phyloP scores from a whole-genome alignment of 768 basidiomycete species.

The Favolaschia claudopus region DNA sequence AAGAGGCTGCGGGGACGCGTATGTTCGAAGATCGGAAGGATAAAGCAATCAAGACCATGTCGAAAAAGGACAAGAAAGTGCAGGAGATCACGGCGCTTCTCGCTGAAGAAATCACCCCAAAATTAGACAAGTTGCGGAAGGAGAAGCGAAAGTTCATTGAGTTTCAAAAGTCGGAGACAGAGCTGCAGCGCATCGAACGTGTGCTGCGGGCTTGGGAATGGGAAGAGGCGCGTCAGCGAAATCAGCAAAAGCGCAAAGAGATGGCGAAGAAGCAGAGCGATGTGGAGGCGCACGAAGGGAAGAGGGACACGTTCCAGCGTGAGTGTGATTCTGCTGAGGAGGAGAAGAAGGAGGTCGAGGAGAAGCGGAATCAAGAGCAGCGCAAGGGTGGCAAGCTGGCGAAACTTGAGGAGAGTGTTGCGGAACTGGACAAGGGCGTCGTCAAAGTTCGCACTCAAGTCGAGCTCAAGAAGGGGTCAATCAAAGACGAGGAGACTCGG shows the following conservation, averaged over 20 bases:
- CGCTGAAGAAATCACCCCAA: slow-evolving; percentile 91
- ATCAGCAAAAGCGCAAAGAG: slow-evolving; percentile 62
- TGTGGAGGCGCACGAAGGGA: slow-evolving; percentile 54
- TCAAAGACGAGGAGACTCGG: slow-evolving; percentile 80
- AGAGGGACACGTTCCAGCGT: slow-evolving; percentile 51
- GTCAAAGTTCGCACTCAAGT: slow-evolving; percentile 86
- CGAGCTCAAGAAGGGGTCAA: slow-evolving; percentile 78
- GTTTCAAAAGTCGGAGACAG: slow-evolving; percentile 88
- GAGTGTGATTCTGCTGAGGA: slow-evolving; percentile 74
- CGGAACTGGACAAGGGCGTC: slow-evolving; percentile 78
- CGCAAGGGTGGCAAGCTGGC: slow-evolving; percentile 93
- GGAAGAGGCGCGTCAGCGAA: slow-evolving; percentile 64
- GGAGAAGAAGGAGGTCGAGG: slow-evolving; percentile 69
- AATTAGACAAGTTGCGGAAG: slow-evolving; percentile 86
- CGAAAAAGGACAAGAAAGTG: slow-evolving; percentile 95
- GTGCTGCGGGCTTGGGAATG: slow-evolving; percentile 91
- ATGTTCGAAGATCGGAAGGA: slow-evolving; percentile 99
- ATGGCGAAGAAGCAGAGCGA: slow-evolving; percentile 59
- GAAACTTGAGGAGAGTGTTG: slow-evolving; percentile 82
- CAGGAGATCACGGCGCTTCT: slow-evolving; percentile 85
- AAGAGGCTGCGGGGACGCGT: slow-evolving; percentile 96
- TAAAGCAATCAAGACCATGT: slow-evolving; percentile 95
- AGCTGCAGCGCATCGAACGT: slow-evolving; percentile 86
- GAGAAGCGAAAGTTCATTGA: slow-evolving; percentile 91
- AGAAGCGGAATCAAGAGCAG: slow-evolving; percentile 85